Evolutionary conservation across 768 basidiomycete genomes (phyloP).

Genomic region (Boletus rubroflammeus): DNA sequence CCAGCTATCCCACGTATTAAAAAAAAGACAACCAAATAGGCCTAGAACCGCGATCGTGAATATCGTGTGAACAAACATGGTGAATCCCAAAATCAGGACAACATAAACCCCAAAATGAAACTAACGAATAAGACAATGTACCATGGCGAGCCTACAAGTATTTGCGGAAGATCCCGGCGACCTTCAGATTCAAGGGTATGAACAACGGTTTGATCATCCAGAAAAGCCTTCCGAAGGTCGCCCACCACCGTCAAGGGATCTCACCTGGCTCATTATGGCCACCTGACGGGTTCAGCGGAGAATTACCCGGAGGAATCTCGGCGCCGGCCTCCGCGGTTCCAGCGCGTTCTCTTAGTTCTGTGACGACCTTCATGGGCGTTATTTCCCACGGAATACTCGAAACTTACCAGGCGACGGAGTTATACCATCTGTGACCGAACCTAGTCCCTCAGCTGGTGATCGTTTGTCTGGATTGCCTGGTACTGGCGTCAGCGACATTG

Average conservation of each 20-base stretch:
- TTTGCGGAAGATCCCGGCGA: slow-evolving; percentile 46
- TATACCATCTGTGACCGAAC: neutral
- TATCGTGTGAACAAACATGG: slow-evolving; percentile 9
- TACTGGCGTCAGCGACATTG: slow-evolving; percentile 9
- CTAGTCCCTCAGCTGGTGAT: neutral
- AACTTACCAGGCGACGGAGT: slow-evolving; percentile 14
- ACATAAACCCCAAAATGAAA: slow-evolving; percentile 25
- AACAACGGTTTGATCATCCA: slow-evolving; percentile 40
- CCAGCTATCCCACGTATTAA: slow-evolving; percentile 19
- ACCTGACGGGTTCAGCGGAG: slow-evolving; percentile 7
- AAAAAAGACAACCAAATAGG: slow-evolving; percentile 1
- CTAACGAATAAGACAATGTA: slow-evolving; percentile 25
- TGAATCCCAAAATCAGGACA: slow-evolving; percentile 17
- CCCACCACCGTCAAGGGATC: slow-evolving; percentile 47
- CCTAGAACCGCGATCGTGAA: slow-evolving; percentile 8
- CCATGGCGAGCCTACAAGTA: slow-evolving; percentile 32
- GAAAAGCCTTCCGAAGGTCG: slow-evolving; percentile 43
- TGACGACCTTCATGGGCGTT: slow-evolving; percentile 2
- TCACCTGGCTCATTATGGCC: slow-evolving; percentile 13
- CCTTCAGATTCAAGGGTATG: slow-evolving; percentile 43
- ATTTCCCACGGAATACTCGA: slow-evolving; percentile 1
- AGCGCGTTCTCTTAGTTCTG: slow-evolving; percentile 15
- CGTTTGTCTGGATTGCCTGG: slow-evolving; percentile 14
- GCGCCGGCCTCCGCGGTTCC: neutral
- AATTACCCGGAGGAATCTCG: slow-evolving; percentile 4